Evolutionary conservation across 75 land plant genomes (phyloP), one percentile per base, ranked within the genome.

Genomic region (Selaginella tamariscina): DNA sequence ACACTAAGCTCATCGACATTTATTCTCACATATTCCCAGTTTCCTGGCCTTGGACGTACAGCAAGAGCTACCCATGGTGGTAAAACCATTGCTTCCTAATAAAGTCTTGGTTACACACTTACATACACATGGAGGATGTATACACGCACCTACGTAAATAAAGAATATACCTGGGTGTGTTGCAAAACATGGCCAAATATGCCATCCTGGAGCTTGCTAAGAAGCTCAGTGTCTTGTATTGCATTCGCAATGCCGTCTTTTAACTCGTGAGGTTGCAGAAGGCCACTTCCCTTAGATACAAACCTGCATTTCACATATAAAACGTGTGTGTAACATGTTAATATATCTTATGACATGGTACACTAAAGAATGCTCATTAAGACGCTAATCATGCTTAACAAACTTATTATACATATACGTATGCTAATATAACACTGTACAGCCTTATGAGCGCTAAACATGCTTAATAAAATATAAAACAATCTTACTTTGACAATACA

Each of bases 41-140:
- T 62, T 8, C 98, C 98, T 30, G 98, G 98, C 49, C 71, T 72
- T 0, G 84, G 82, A 30, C 98, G 79, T 1, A 93, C 73, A 0
- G 95, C 96, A 39, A 93, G 73, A 5, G 80, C 91, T 56, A 93
- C 81, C 75, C 72, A 70, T 5, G 98, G 98, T 0, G 96, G 86
- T 56, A 87, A 74, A 26, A 85, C 86, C 1, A 81, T 83, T 1
- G 91, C 98, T 71, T 93, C 98, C 98, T 92, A n/a, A n/a, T n/a
- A n/a, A n/a, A n/a, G n/a, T n/a, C n/a, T n/a, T n/a, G n/a, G n/a
- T n/a, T n/a, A n/a, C n/a, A n/a, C n/a, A n/a, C n/a, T n/a, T n/a
- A n/a, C n/a, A n/a, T n/a, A 80, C 69, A 55, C 44, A n/a, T 11
- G 13, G 28, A 30, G 65, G 13, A 66, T 32, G 30, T 30, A 69